These are phyloP conservation scores for Sapria himalayana DNA, from an alignment of 345 rosid genomes.

Conservation along the genomic window DNA sequence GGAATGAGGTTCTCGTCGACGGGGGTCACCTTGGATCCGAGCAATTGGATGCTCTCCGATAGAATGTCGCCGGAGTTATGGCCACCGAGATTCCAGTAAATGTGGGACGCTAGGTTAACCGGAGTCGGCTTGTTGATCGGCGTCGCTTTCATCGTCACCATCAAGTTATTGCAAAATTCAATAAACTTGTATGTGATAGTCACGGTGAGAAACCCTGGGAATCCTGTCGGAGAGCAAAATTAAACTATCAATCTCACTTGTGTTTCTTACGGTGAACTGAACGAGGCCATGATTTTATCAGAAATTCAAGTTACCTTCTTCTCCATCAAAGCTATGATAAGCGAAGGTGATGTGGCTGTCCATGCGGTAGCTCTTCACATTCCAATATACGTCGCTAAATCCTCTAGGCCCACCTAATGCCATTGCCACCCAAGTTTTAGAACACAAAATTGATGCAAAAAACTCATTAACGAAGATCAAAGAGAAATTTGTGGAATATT, in stretches of 20 bases:
- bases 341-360: constrained; percentile 32
- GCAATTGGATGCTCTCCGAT: constrained; percentile 32
- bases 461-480: neutral
- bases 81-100: constrained; percentile 67
- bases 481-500: no score
- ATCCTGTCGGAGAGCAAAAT: constrained; percentile 20
- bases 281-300: neutral
- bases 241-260: neutral
- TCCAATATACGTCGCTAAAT: constrained; percentile 64
- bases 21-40: constrained; percentile 31
- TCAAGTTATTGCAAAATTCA: constrained; percentile 25
- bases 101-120: constrained; percentile 54
- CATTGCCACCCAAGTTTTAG: no score
- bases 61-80: constrained; percentile 50
- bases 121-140: constrained; percentile 42
- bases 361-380: constrained; percentile 22
- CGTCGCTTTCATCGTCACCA: constrained; percentile 33
- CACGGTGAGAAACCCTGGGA: constrained; percentile 50
- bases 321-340: constrained; percentile 58
- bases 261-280: no score
- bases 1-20: constrained; percentile 60
- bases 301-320: constrained; percentile 25
- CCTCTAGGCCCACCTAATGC: constrained; percentile 52
- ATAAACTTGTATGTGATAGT: constrained; percentile 40
- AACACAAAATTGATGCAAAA: neutral